Percentiles rank a stretch among this genome's conserved stretches.
Evolutionary conservation across 108 stramenopile genomes (phyloP).

Genomic region (Seminavis robusta): DNA sequence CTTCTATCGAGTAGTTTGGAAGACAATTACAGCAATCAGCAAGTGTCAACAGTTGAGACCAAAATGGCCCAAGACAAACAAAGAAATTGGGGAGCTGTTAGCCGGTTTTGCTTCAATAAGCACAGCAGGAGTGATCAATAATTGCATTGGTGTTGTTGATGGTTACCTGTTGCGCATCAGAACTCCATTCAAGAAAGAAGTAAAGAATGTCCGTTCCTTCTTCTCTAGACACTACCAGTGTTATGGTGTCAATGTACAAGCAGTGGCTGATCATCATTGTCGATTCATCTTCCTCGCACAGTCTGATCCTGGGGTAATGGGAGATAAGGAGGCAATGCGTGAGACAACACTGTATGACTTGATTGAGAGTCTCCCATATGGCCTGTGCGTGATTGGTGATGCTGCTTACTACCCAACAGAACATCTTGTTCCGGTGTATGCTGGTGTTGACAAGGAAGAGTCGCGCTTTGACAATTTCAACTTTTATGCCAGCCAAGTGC

Average conservation of each 20-base stretch:
- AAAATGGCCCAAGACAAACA: too few species aligned
- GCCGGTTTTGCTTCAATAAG: too few species aligned
- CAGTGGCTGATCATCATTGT: conserved; percentile 9
- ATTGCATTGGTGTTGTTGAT: too few species aligned
- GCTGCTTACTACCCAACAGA: conserved; percentile 10
- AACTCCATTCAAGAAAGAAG: conserved; percentile 2
- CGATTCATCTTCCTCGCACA: conserved; percentile 7
- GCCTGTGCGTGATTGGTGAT: conserved; percentile 12
- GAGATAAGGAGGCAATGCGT: conserved; percentile 1
- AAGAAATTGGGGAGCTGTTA: too few species aligned
- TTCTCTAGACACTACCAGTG: conserved; percentile 14
- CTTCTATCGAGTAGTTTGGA: too few species aligned
- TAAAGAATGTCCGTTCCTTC: neutral
- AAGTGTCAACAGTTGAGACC: too few species aligned
- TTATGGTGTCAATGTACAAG: conserved; percentile 18
- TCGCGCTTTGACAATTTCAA: conserved; percentile 13
- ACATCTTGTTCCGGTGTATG: conserved; percentile 12
- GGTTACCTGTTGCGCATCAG: conserved; percentile 11
- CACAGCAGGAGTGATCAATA: too few species aligned
- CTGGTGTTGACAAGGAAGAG: conserved; percentile 3
- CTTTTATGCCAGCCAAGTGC: conserved; percentile 16
- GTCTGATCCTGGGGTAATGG: conserved; percentile 9
- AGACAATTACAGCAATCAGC: too few species aligned
- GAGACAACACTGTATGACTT: conserved; percentile 1
- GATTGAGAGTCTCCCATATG: conserved; percentile 7